These are phyloP conservation scores for Diaporthe ilicicola DNA, from an alignment of 2,329 filamentous ascomycete genomes.

Conservation along the genomic window DNA sequence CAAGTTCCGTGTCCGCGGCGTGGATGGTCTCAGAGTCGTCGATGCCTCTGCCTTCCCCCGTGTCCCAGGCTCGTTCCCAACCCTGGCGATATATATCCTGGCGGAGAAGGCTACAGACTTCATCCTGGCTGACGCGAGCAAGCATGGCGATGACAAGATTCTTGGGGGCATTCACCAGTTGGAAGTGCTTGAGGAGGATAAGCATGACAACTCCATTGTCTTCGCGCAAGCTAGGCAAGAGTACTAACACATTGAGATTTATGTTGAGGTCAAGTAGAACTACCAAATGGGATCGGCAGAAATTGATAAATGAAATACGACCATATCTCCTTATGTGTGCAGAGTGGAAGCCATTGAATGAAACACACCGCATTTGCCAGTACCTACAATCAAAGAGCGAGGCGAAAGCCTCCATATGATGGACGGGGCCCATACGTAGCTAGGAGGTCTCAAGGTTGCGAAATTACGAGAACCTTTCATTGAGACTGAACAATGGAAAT, in stretches of 20 bases:
- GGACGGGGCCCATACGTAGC: too few species aligned
- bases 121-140: not conserved
- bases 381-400: too few species aligned
- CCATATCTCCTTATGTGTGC: not conserved
- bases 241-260: not conserved
- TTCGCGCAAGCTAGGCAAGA: not conserved
- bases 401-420: too few species aligned
- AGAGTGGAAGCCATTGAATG: too few species aligned
- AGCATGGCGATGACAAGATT: constrained; percentile 32
- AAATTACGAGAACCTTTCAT: too few species aligned
- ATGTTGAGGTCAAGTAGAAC: not conserved
- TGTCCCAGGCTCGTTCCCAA: constrained; percentile 6
- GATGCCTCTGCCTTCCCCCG: constrained; percentile 15
- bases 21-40: constrained; percentile 4
- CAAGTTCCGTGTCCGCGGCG: constrained; percentile 13
- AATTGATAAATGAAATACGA: not conserved
- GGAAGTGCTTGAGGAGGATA: constrained; percentile 11
- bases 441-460: too few species aligned
- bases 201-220: constrained; percentile 1
- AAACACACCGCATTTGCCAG: too few species aligned
- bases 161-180: constrained; percentile 3
- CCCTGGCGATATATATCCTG: constrained; percentile 16
- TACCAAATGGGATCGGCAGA: not conserved
- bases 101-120: constrained; percentile 12
- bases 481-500: too few species aligned